Base-by-base conservation (phyloP, 1,284 basidiomycete species). In the Exsudoporus floridanus region DNA sequence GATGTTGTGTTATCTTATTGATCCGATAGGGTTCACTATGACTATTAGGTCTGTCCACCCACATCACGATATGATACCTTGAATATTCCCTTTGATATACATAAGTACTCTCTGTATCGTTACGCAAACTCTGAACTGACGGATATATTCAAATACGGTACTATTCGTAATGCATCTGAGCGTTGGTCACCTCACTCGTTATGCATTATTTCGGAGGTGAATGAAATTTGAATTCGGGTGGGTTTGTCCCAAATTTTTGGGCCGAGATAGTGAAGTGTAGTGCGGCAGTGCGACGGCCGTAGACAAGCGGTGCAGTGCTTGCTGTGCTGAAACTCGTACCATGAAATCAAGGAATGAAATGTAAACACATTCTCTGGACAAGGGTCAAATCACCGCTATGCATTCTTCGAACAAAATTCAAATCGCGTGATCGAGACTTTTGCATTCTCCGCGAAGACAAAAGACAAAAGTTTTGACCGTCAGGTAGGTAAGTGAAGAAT, bases 351-450 rank as follows among this genome's bases (percentile, higher is more conserved):
- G 9, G n/a, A 23, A 33, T 10, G n/a, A 18, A 48, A n/a, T n/a
- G n/a, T n/a, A n/a, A n/a, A 33, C 8, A 25, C 45, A 25, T 49
- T 31, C n/a, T 19, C 16, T 40, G 23, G 14, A 18, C 10, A 5
- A 3, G 21, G 13, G 21, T 18, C 41, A 38, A 23, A n/a, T 19
- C 27, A 5, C n/a, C 40, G 23, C 25, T 8, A 43, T 41, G 30
- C 50, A 48, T 42, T 38, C 40, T 18, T 23, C 19, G 10, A 37
- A 33, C 10, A 34, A 48, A 43, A 60, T 41, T 41, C 46, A 49
- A 43, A 37, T 54, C 43, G 31, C 49, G 9, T 35, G 44, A 47
- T 18, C 47, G 33, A 48, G 39, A 37, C n/a, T 21, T 19, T 43
- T 36, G 12, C 35, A 49, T 48, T 50, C 30, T 31, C 2, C 12